A percentile compares a stretch with the other conserved stretches of the same genome.
phyloP scores from a whole-genome alignment of 352 stramenopile species.

The Globisporangium nagaii region DNA sequence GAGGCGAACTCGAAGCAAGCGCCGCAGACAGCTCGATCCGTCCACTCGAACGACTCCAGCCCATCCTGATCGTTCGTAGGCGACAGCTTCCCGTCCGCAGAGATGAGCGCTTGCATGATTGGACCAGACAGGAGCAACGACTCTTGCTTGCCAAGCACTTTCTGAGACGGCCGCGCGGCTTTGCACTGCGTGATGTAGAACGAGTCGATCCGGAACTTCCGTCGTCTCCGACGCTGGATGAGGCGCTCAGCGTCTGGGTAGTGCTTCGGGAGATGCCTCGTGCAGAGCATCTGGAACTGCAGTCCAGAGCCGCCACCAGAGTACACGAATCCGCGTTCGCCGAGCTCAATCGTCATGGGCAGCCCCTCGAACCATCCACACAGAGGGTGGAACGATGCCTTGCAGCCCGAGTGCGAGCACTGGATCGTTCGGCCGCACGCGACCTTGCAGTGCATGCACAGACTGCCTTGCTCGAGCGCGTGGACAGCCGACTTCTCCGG shows the following conservation, averaged over 20 bases:
- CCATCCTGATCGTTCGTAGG: conserved; percentile 10
- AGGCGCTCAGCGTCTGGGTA: conserved; percentile 40
- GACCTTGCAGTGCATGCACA: conserved; percentile 72
- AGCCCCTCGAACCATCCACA: conserved; percentile 84
- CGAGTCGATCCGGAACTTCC: conserved; percentile 68
- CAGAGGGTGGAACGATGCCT: conserved; percentile 73
- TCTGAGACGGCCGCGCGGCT: conserved; percentile 7
- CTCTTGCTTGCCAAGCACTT: conserved; percentile 9
- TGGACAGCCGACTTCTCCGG: conserved; percentile 11
- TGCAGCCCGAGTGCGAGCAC: conserved; percentile 51
- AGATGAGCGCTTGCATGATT: conserved; percentile 49
- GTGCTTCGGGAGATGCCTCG: conserved; percentile 41
- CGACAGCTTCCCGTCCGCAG: conserved; percentile 25
- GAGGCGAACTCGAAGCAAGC: conserved; percentile 75
- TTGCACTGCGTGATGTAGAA: conserved; percentile 68
- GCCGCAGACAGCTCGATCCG: conserved; percentile 61
- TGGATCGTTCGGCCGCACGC: conserved; percentile 69
- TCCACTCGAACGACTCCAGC: conserved; percentile 34
- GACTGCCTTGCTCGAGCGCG: conserved; percentile 26
- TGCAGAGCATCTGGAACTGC: conserved; percentile 62
- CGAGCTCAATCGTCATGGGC: conserved; percentile 56
- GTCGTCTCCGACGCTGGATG: conserved; percentile 38
- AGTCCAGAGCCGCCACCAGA: conserved; percentile 66
- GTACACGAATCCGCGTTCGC: conserved; percentile 56
- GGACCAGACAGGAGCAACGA: conserved; percentile 42